Base-by-base conservation (phyloP, 2,329 filamentous ascomycete genomes). In the Ophiosphaerella narmari region DNA sequence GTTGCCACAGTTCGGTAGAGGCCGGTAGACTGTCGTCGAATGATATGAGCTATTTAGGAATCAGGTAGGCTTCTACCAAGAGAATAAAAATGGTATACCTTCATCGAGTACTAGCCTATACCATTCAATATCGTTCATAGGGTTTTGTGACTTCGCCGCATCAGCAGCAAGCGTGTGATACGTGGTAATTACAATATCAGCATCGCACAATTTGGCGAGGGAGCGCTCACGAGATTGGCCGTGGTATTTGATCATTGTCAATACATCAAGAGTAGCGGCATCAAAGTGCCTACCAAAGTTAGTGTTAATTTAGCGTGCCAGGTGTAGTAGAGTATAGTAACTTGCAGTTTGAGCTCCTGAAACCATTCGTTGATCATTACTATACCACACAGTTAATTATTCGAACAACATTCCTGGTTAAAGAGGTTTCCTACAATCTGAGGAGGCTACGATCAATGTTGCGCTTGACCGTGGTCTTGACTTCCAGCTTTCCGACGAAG, bases 21-120 rank as follows among this genome's bases (percentile, higher is more conserved):
- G 0, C 68, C 71, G 1, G 79, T 82, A 4, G 75, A 66, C 14
- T 71, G 72, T 2, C 76, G 77, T n/a, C 80, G 77, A 21, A 84
- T 82, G 2, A 73, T 72, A 47, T 83, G 79, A 1, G 80, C 81
- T 80, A 43, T 48, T 14, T 18, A 13, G 32, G 34, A n/a, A 29
- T 24, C 5, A 41, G 26, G 21, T 7, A 21, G 9, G 13, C 31
- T 8, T 16, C 18, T 12, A 24, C 35, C 24, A 14, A 14, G n/a
- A 39, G 8, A 5, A 7, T 4, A 18, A 35, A 7, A 13, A n/a
- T 5, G 4, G 1, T 23, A 11, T 39, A 62, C 63, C 66, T 55
- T 71, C 67, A 38, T 72, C 67, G 2, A 70, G 52, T 0, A 72
- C 62, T 5, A 71, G 31, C 8, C 67, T 51, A 36, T 66, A 68